Base-by-base conservation (phyloP, 495 filamentous ascomycete genomes). In the Pyrenopolyporus hunteri region DNA sequence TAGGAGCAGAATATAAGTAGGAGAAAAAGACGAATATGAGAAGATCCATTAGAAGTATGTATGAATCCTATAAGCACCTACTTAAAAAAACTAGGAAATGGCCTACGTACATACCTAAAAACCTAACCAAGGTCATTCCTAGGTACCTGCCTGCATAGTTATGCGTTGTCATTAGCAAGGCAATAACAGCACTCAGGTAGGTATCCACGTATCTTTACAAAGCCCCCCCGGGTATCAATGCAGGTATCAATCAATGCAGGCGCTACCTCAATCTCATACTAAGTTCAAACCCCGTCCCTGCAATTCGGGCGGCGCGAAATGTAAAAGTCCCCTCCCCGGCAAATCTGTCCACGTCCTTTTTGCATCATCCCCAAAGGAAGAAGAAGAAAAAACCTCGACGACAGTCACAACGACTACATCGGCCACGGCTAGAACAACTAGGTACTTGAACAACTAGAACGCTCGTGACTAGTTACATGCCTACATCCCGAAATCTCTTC, bases 301-400 rank as follows among this genome's bases (percentile, higher is more conserved):
- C 13, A 33, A 8, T n/a, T 9, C 10, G 28, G 8, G 14, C 25
- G 26, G 26, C 25, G n/a, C 26, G 23, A 17, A 46, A 63, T 52
- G 47, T 47, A 59, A 54, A 64, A 47, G 61, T 64, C 54, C 49
- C 55, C 61, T 64, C 61, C 54, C 61, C 55, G 61, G 61, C 61
- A 64, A 64, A 59, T 64, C 47, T 54, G 60, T 35, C 49, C 48
- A 59, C 36, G 54, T 64, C 60, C 48, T 17, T 20, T 42, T 42
- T 42, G 37, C 37, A 42, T 42, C 37, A 42, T 45, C 42, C 19
- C 13, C 25, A 45, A 45, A 28, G 11, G 9, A 29, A 29, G 9
- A 29, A 4, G 9, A 29, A 29, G 9, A 29, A 29, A 29, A 29
- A 29, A 29, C 26, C 26, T 9, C n/a, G n/a, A n/a, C n/a, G n/a